phyloP scores from a whole-genome alignment of 306 rosid species.

The Lupinus albus region DNA sequence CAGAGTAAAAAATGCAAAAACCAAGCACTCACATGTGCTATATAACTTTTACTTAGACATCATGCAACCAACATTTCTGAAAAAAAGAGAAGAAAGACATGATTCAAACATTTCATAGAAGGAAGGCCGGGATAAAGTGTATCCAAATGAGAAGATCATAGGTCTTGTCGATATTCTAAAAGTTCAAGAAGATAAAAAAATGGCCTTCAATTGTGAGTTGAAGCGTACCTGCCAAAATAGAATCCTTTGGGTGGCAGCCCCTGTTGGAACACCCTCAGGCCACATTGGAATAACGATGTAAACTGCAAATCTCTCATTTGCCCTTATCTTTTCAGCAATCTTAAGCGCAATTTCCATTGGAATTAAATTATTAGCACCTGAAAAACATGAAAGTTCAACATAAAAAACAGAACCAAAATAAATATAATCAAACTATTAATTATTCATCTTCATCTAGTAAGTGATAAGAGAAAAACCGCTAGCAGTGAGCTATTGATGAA shows the following conservation, averaged over 20 bases:
- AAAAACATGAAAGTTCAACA: slow-evolving; percentile 38
- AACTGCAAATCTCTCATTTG: slow-evolving; percentile 87
- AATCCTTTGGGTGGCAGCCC: slow-evolving; percentile 88
- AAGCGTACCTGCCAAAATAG: slow-evolving; percentile 94
- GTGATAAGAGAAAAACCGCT: slow-evolving; percentile 31
- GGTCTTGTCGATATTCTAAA: background rate
- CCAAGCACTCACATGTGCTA: slow-evolving; percentile 10
- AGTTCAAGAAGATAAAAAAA: background rate
- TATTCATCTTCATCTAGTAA: slow-evolving; percentile 14
- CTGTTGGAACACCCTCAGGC: slow-evolving; percentile 98
- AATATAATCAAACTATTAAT: background rate
- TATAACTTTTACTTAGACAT: background rate
- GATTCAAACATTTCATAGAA: slow-evolving; percentile 19
- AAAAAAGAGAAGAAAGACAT: background rate
- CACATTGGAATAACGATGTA: slow-evolving; percentile 98
- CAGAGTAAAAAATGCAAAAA: slow-evolving; percentile 25
- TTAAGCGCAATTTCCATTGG: slow-evolving; percentile 97
- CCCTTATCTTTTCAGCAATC: slow-evolving; percentile 86
- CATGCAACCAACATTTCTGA: background rate
- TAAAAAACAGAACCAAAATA: slow-evolving; percentile 15
- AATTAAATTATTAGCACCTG: slow-evolving; percentile 97
- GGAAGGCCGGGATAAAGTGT: background rate
- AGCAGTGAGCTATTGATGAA: background rate
- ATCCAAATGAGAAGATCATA: background rate
- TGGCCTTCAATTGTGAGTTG: slow-evolving; percentile 29